Evolutionary conservation across 345 rosid genomes (phyloP), one percentile per base, ranked within the genome.

Genomic region (Lepidium africanum): DNA sequence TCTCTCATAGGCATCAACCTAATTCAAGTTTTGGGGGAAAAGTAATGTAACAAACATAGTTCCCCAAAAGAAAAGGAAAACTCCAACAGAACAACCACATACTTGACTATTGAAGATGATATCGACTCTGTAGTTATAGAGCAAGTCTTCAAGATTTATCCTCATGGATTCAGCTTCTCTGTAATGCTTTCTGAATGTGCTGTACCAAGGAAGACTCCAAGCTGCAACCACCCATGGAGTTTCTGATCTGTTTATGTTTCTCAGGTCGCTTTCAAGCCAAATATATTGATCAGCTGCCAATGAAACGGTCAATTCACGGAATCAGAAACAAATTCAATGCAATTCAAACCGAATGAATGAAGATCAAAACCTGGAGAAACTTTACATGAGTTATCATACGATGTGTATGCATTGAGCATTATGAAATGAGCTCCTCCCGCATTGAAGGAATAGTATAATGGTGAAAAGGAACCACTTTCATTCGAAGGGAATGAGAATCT

Each of bases 1-100:
- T 58, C 98, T 90, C 81, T 93, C 98, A 41, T 93, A 93, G 11
- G 92, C 96, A 79, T 92, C 84, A 62, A 92, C 92, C 98, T 92
- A 81, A n/a, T 60, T 65, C 66, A 64, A 14, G 23, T 48, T 72
- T 63, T 46, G 30, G 0, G 30, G 15, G 27, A 0, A 42, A 59
- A 12, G 35, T 45, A 51, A 56, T 52, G 42, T 37, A 4, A 14
- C 36, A 14, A 59, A 56, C 17, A 30, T 54, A 14, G 49, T 5
- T 3, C n/a, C 5, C 9, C 9, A 53, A 10, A 58, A 32, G 60
- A 30, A 59, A 40, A 59, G 9, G 13, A 68, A 56, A 21, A 25
- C 9, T 36, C 2, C 21, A 16, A 51, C 51, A 59, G 46, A 19
- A 39, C n/a, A 33, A 27, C 21, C 53, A 82, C 43, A 74, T 82